Conservation (phyloP, 1,139 yeast species). For the Chernovozyma sophiae-reginae region DNA sequence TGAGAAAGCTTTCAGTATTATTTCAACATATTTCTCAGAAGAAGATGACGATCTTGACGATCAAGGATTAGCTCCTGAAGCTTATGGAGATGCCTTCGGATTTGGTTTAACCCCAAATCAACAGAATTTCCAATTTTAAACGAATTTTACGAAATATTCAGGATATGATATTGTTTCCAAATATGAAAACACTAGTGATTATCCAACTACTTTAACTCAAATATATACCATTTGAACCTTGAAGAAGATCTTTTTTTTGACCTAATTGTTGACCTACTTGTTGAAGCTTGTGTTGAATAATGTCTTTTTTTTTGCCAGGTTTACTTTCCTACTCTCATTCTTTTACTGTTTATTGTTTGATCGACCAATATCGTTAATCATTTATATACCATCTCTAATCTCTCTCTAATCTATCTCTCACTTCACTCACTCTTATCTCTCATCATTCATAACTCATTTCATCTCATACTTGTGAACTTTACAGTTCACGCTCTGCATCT, state of each 20-base stretch:
- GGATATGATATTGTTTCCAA: too few species aligned
- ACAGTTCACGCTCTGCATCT: slow-evolving; percentile 8
- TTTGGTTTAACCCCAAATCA: slow-evolving; percentile 63
- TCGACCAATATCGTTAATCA: neutral
- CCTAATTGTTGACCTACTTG: too few species aligned
- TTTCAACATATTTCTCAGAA: slow-evolving; percentile 86
- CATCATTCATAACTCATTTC: slow-evolving; percentile 1
- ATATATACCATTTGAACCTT: too few species aligned
- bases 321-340: neutral
- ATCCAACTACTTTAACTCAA: too few species aligned
- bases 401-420: neutral
- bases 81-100: slow-evolving; percentile 80
- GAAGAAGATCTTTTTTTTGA: too few species aligned
- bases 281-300: too few species aligned
- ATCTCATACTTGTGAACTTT: slow-evolving; percentile 7
- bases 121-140: slow-evolving; percentile 48
- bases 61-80: slow-evolving; percentile 77
- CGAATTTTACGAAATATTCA: too few species aligned
- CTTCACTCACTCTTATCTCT: neutral
- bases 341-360: slow-evolving; percentile 1
- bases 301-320: neutral
- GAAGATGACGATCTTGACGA: slow-evolving; percentile 75
- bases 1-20: slow-evolving; percentile 83
- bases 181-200: too few species aligned
- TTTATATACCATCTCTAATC: neutral